phyloP scores from a whole-genome alignment of 2,329 filamentous ascomycete species.

The Microsporum ferrugineum region DNA sequence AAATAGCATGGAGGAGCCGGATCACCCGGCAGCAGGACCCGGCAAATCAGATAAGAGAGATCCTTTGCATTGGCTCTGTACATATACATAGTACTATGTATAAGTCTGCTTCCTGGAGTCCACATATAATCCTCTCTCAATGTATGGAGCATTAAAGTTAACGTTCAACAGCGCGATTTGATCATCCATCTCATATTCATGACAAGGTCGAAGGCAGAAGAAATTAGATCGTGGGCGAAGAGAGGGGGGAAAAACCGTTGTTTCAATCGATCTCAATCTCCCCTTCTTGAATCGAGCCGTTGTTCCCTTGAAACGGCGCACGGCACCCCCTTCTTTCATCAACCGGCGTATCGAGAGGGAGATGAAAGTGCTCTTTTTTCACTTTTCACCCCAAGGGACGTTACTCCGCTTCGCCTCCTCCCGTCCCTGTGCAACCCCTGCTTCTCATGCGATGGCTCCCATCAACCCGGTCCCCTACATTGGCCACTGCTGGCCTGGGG shows the following conservation, averaged over 20 bases:
- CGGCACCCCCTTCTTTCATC: neutral
- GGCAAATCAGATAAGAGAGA: neutral
- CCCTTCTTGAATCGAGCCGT: neutral
- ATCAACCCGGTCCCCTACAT: neutral
- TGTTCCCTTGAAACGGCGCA: neutral
- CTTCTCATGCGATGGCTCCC: neutral
- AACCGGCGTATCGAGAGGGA: neutral
- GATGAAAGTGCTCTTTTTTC: neutral
- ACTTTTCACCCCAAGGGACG: neutral
- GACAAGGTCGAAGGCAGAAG: no score
- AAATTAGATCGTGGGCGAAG: neutral
- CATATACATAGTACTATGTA: no score
- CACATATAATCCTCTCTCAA: neutral
- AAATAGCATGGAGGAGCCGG: neutral
- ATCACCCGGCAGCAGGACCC: neutral
- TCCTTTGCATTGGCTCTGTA: no score
- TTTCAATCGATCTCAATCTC: neutral
- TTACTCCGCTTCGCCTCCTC: neutral
- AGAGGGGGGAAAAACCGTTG: neutral
- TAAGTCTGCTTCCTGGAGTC: neutral
- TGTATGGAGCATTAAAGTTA: neutral
- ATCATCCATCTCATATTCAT: neutral
- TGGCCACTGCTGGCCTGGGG: neutral
- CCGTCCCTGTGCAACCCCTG: neutral
- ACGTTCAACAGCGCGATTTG: neutral